Conservation (phyloP, 768 basidiomycete species). For the Epithele typhae region DNA sequence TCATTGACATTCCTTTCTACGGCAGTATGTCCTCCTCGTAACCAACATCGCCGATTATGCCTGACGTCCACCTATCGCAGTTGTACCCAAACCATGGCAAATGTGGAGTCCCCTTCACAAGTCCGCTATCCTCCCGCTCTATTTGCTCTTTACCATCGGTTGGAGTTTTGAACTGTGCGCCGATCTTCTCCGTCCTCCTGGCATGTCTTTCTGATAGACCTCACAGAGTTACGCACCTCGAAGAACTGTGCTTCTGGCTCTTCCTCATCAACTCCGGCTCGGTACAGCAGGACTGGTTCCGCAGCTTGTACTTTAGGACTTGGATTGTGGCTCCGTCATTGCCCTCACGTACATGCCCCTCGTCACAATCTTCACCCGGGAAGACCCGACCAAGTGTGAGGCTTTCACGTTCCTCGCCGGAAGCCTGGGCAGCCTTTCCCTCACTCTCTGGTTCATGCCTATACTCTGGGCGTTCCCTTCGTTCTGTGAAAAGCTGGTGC, state of each 20-base stretch:
- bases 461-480: constrained; percentile 68
- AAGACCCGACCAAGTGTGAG: constrained; percentile 60
- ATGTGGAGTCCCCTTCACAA: constrained; percentile 47
- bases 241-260: constrained; percentile 88
- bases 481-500: constrained; percentile 58
- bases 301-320: constrained; percentile 64
- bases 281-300: constrained; percentile 71
- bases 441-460: constrained; percentile 74
- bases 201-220: too few species aligned
- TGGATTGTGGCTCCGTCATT: constrained; percentile 65
- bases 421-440: constrained; percentile 58
- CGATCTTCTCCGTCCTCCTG: neutral
- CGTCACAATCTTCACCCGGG: constrained; percentile 59
- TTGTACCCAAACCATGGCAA: constrained; percentile 59
- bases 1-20: constrained; percentile 34
- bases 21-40: constrained; percentile 43
- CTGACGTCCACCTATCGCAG: constrained; percentile 28
- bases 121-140: constrained; percentile 59
- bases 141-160: constrained; percentile 55
- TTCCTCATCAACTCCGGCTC: constrained; percentile 70
- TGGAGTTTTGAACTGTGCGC: constrained; percentile 77
- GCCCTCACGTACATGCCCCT: constrained; percentile 67
- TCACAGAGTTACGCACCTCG: constrained; percentile 69
- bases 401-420: constrained; percentile 68
- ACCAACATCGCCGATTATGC: neutral